A percentile compares a stretch with the other conserved stretches of the same genome.
Conservation (phyloP, 2,329 filamentous ascomycete species). For the Colletotrichum scovillei region DNA sequence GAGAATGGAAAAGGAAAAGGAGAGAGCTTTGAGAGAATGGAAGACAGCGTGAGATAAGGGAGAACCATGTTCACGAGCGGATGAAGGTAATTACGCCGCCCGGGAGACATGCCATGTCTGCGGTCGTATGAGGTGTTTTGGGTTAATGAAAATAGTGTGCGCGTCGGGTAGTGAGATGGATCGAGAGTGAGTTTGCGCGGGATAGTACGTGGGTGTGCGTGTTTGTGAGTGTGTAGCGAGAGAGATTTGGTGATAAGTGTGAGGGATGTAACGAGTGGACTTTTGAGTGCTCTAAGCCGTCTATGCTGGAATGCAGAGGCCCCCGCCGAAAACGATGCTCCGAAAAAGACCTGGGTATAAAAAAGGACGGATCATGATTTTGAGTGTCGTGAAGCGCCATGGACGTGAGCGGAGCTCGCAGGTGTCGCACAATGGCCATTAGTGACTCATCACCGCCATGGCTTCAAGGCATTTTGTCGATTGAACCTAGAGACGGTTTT, state of each 20-base stretch:
- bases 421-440: slow-evolving; percentile 25
- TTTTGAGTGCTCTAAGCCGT: slow-evolving; percentile 37
- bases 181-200: background rate
- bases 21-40: background rate
- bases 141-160: slow-evolving; percentile 16
- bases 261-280: slow-evolving; percentile 32
- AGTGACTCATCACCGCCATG: slow-evolving; percentile 30
- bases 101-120: slow-evolving; percentile 18
- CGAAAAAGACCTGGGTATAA: slow-evolving; percentile 40
- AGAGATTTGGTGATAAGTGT: slow-evolving; percentile 18
- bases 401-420: slow-evolving; percentile 31
- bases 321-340: slow-evolving; percentile 36
- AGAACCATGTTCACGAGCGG: slow-evolving; percentile 33
- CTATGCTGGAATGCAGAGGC: slow-evolving; percentile 36
- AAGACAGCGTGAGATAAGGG: slow-evolving; percentile 5
- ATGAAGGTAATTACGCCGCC: slow-evolving; percentile 33
- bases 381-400: slow-evolving; percentile 35
- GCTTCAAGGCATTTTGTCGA: slow-evolving; percentile 16
- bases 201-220: background rate
- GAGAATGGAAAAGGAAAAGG: background rate
- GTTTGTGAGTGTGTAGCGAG: background rate
- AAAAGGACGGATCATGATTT: slow-evolving; percentile 38
- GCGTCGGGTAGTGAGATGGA: background rate
- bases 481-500: slow-evolving; percentile 11
- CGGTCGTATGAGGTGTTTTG: slow-evolving; percentile 16